Evolutionary conservation across 306 rosid species (phyloP).

Genomic region (Heteromeles arbutifolia): DNA sequence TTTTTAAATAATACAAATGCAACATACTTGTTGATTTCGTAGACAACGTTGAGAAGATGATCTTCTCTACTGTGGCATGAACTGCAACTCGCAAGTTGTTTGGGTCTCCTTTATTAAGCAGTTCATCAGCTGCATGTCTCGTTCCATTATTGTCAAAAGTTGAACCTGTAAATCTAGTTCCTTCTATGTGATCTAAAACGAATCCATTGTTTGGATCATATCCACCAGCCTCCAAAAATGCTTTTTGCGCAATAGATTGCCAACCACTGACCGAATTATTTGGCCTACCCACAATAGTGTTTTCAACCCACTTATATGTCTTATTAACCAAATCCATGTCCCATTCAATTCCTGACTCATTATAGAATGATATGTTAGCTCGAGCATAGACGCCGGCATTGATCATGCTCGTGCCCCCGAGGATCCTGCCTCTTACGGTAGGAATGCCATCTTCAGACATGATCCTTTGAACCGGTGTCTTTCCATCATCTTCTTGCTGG

Average conservation of each 20-base stretch:
- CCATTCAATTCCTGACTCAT: conserved; percentile 12
- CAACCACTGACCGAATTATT: neutral
- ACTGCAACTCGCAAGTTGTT: conserved; percentile 12
- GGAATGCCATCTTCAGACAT: conserved; percentile 16
- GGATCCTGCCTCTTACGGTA: conserved; percentile 12
- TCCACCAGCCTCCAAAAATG: conserved; percentile 4
- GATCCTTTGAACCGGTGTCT: conserved; percentile 2
- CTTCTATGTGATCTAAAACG: conserved; percentile 2
- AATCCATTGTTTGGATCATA: conserved; percentile 7
- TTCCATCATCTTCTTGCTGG: neutral
- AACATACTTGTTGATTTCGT: neutral
- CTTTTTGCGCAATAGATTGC: neutral
- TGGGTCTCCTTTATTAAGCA: conserved; percentile 13
- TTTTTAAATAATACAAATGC: too few relatives aligned
- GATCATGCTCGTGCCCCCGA: conserved; percentile 26
- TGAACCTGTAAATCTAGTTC: conserved; percentile 12
- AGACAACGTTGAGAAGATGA: conserved; percentile 10
- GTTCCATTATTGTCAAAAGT: conserved; percentile 4
- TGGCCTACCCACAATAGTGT: neutral
- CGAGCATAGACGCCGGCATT: conserved; percentile 16
- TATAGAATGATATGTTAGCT: conserved; percentile 6
- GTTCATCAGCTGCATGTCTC: conserved; percentile 28
- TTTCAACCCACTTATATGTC: conserved; percentile 25
- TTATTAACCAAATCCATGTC: conserved; percentile 15
- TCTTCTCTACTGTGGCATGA: conserved; percentile 5